Percentiles rank a stretch among this genome's conserved stretches.
Conservation (phyloP, 306 rosid species). For the Hylodesmum podocarpum region DNA sequence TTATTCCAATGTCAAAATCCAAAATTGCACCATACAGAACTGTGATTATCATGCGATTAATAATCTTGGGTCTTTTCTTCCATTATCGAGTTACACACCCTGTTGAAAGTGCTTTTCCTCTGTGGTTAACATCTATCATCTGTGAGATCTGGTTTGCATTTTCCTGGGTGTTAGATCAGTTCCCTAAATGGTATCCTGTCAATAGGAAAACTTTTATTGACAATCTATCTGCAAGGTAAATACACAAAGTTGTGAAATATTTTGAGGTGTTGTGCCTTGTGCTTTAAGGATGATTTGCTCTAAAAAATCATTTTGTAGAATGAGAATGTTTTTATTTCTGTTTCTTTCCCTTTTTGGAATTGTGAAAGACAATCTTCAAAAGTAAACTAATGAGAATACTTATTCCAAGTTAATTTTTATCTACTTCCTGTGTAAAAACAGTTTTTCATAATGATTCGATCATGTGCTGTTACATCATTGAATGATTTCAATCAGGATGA, state of each 20-base stretch:
- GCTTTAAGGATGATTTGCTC: slow-evolving; percentile 22
- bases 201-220: slow-evolving; percentile 71
- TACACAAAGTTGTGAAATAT: not conserved
- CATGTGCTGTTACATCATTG: not conserved
- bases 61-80: slow-evolving; percentile 83
- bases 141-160: slow-evolving; percentile 98
- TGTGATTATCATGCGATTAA: slow-evolving; percentile 68
- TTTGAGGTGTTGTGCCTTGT: slow-evolving; percentile 2
- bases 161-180: slow-evolving; percentile 98
- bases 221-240: slow-evolving; percentile 80
- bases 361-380: slow-evolving; percentile 7
- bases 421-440: not conserved
- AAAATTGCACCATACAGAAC: slow-evolving; percentile 81
- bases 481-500: not conserved
- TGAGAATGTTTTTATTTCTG: not conserved
- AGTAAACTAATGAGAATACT: not conserved
- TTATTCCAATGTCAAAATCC: slow-evolving; percentile 60
- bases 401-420: not conserved
- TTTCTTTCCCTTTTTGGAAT: not conserved
- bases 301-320: not conserved
- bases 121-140: slow-evolving; percentile 91
- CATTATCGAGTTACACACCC: slow-evolving; percentile 94
- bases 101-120: slow-evolving; percentile 83
- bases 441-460: not conserved
- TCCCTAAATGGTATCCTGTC: slow-evolving; percentile 94